phyloP scores from a whole-genome alignment of 257 asterid genomes.

The Cordia subcordata region DNA sequence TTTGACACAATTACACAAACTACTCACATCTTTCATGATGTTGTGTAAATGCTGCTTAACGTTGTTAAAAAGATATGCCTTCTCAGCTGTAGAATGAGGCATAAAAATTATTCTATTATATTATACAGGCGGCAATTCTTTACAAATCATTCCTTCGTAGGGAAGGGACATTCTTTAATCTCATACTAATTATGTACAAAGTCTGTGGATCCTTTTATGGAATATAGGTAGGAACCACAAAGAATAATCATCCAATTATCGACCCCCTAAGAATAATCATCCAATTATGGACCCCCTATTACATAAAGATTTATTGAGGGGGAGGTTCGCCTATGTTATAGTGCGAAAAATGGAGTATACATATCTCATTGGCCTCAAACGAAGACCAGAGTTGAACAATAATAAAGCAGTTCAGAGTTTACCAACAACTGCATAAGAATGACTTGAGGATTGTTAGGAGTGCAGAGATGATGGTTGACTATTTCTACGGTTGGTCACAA shows the following conservation, averaged over 20 bases:
- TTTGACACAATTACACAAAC: too few relatives aligned
- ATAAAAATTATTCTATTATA: too few relatives aligned
- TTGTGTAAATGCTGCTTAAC: too few relatives aligned
- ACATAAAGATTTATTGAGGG: neutral
- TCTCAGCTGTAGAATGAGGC: neutral
- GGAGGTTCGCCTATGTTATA: neutral
- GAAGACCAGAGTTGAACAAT: constrained; percentile 1
- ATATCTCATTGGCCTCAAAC: neutral
- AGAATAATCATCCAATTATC: neutral
- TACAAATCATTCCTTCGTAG: neutral
- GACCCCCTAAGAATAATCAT: neutral
- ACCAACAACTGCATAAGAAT: neutral
- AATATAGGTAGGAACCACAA: constrained; percentile 12
- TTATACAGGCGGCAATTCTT: neutral
- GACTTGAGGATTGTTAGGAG: constrained; percentile 24
- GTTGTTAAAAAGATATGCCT: too few relatives aligned
- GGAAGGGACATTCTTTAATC: too few relatives aligned
- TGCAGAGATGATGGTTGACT: constrained; percentile 37
- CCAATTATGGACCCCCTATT: neutral
- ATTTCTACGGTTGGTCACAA: constrained; percentile 22
- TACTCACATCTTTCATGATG: too few relatives aligned
- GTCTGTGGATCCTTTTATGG: constrained; percentile 5
- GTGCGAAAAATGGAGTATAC: constrained; percentile 13
- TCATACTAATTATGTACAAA: constrained; percentile 8
- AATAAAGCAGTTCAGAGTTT: neutral